A percentile compares a stretch with the other conserved stretches of the same genome.
phyloP scores from a whole-genome alignment of 805 yeast species.

The Teunomyces barrocoloradensis region DNA sequence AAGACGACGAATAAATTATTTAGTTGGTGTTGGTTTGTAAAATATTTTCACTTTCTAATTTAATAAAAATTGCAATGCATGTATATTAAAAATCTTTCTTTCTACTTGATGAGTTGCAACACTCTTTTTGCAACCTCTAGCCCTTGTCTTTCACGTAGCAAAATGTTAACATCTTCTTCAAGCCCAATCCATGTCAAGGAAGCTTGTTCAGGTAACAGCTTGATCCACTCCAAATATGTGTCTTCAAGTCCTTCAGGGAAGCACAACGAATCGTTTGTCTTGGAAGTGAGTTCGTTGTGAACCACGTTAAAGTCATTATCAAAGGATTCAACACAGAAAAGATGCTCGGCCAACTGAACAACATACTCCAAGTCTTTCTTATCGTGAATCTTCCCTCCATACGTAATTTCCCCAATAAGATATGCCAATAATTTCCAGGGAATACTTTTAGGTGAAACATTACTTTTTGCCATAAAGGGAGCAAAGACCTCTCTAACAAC shows the following conservation, averaged over 20 bases:
- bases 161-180: conserved; percentile 39
- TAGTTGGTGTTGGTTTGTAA: conserved; percentile 11
- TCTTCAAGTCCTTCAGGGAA: conserved; percentile 48
- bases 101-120: background rate
- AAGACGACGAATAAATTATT: conserved; percentile 62
- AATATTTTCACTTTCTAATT: conserved; percentile 6
- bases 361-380: conserved; percentile 39
- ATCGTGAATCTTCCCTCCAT: conserved; percentile 63
- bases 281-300: conserved; percentile 19
- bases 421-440: conserved; percentile 55
- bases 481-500: conserved; percentile 44
- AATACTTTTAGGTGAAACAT: conserved; percentile 21
- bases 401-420: conserved; percentile 53
- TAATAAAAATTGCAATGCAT: conserved; percentile 3
- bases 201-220: conserved; percentile 48
- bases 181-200: conserved; percentile 57
- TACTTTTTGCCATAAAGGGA: conserved; percentile 5
- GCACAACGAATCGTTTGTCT: conserved; percentile 16
- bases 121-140: conserved; percentile 14
- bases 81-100: background rate
- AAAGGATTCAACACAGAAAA: conserved; percentile 43
- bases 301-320: conserved; percentile 43
- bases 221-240: conserved; percentile 49
- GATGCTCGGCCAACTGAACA: conserved; percentile 25
- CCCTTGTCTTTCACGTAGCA: conserved; percentile 23